Evolutionary conservation across 805 yeast genomes (phyloP).

Genomic region (Saccharomycopsis sp.): DNA sequence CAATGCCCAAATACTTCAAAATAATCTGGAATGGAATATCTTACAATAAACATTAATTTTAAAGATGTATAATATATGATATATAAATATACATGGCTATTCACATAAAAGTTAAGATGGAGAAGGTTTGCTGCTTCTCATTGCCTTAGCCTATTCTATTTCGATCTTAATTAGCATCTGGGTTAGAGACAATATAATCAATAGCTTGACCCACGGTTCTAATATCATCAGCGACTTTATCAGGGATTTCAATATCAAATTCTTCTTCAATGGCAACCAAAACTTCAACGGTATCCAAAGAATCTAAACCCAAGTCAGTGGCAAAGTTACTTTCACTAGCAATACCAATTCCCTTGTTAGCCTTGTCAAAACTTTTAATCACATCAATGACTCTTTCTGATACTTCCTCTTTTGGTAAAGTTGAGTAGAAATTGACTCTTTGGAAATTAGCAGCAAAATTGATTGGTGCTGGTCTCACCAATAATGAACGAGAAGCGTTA

Average conservation of each 20-base stretch:
- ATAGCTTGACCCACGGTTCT: slow-evolving; percentile 83
- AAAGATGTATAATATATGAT: too few species aligned
- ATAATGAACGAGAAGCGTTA: slow-evolving; percentile 3
- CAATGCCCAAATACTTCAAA: too few species aligned
- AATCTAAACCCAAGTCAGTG: slow-evolving; percentile 62
- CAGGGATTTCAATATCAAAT: slow-evolving; percentile 62
- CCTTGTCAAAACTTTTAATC: slow-evolving; percentile 57
- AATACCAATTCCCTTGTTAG: slow-evolving; percentile 28
- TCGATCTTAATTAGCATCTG: slow-evolving; percentile 30
- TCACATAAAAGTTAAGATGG: too few species aligned
- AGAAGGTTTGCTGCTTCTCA: too few species aligned
- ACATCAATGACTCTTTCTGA: slow-evolving; percentile 50
- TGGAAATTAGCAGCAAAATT: neutral
- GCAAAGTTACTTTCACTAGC: slow-evolving; percentile 44
- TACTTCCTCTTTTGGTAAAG: slow-evolving; percentile 19
- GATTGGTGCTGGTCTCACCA: neutral
- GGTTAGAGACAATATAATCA: slow-evolving; percentile 61
- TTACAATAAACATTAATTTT: too few species aligned
- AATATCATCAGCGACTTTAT: slow-evolving; percentile 78
- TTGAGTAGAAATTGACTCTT: slow-evolving; percentile 10
- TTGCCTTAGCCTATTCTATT: neutral
- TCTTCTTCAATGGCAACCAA: slow-evolving; percentile 69
- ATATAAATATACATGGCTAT: too few species aligned
- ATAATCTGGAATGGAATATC: neutral
- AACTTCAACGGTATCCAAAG: slow-evolving; percentile 66